Evolutionary conservation across 1,284 basidiomycete genomes (phyloP), one percentile per base, ranked within the genome.

Genomic region (Puccinia novopanici): DNA sequence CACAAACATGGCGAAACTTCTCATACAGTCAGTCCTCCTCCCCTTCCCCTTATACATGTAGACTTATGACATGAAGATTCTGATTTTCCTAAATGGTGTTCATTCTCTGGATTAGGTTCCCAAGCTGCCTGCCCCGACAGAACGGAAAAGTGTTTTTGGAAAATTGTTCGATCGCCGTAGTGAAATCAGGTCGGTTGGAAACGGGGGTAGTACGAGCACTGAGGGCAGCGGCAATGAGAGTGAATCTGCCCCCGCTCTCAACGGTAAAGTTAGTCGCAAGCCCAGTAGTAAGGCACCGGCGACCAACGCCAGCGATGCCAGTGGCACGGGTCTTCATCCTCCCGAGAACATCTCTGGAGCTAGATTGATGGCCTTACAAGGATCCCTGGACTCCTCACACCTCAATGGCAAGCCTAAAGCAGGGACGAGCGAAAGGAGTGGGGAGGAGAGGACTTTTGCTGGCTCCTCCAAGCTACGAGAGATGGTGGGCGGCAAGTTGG

Each of bases 111-210:
- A n/a, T 13, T 27, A 54, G 50, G 0, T n/a, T 45, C 22, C 71
- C 24, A 68, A 67, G 57, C n/a, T 34, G 45, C 48, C 37, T 22
- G 65, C 27, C n/a, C 19, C 27, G 2, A 19, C 57, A 30, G 78
- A 79, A 71, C 54, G 40, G 59, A 55, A 83, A 83, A 81, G 82
- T 27, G 82, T 84, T 1, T 84, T 84, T 59, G 83, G 83, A 54
- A 84, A 84, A 71, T 72, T 84, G 2, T 84, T 84, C 30, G 83
- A 82, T 4, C 80, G 76, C 2, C 75, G 82, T 3, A 76, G 71
- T n/a, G 72, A 81, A 24, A 50, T 40, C 27, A 68, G 50, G 17
- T 74, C 65, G 52, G 63, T 42, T 9, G 63, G 50, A 1, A 65
- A 67, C 27, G 81, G 75, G 19, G 77, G 37, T 8, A 59, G 55